Evolutionary conservation across 1,284 basidiomycete genomes (phyloP), one percentile per base, ranked within the genome.

Genomic region (Malassezia pachydermatis): DNA sequence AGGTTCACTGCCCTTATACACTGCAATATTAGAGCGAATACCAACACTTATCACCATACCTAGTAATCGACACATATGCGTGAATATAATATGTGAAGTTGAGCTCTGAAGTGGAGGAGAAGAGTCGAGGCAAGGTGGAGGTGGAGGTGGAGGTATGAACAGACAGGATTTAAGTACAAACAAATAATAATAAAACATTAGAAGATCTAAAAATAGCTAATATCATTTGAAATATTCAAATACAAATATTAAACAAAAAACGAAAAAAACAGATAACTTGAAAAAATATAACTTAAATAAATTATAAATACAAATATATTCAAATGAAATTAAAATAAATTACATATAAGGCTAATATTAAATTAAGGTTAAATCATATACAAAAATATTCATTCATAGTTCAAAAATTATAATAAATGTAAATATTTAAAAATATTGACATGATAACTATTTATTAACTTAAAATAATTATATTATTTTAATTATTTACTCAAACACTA

Each of bases 1-100:
- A 37, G 59, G 52, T 9, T 55, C 63, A 35, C 60, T 55, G 33
- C 65, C 64, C 41, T 65, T 66, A 55, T 64, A 68, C 10, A 68
- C 65, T 59, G 48, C n/a, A n/a, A n/a, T n/a, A n/a, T n/a, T n/a
- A n/a, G n/a, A n/a, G n/a, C n/a, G n/a, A n/a, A n/a, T n/a, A n/a
- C n/a, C n/a, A n/a, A n/a, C n/a, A n/a, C n/a, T n/a, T n/a, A n/a
- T n/a, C n/a, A n/a, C n/a, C n/a, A n/a, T n/a, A n/a, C n/a, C n/a
- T n/a, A n/a, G n/a, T n/a, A n/a, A n/a, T n/a, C n/a, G n/a, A n/a
- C n/a, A n/a, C n/a, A n/a, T n/a, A n/a, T n/a, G n/a, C n/a, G n/a
- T n/a, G n/a, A n/a, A n/a, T n/a, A n/a, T n/a, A n/a, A n/a, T n/a
- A n/a, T n/a, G n/a, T n/a, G n/a, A n/a, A n/a, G n/a, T n/a, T n/a